These are phyloP conservation scores for Stereum hirsutum DNA, from an alignment of 1,284 basidiomycete genomes.

Conservation along the genomic window DNA sequence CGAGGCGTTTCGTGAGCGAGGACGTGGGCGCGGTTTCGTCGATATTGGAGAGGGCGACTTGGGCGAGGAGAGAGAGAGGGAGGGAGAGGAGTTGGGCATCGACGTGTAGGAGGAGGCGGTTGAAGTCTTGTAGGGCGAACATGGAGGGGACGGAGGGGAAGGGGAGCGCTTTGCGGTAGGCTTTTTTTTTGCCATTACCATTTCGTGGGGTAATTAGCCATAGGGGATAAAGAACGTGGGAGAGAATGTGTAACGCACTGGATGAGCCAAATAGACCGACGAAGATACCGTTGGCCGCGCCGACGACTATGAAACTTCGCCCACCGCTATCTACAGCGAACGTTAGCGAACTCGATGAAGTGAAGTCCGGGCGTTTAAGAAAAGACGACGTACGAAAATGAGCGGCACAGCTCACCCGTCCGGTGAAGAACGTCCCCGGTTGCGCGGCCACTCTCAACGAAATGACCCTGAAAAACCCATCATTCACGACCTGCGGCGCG, in stretches of 20 bases:
- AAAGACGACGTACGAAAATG: conserved; percentile 46
- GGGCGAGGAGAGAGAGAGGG: conserved; percentile 58
- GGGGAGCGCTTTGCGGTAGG: conserved; percentile 44
- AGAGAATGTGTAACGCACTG: background rate
- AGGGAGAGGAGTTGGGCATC: conserved; percentile 53
- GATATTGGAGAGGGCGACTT: conserved; percentile 38
- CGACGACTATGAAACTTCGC: conserved; percentile 49
- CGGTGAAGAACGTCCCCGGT: conserved; percentile 33
- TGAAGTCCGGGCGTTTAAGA: background rate
- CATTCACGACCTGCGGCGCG: conserved; percentile 45
- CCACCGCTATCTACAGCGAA: conserved; percentile 42
- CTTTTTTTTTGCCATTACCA: too few species aligned
- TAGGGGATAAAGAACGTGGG: background rate
- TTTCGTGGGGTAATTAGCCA: conserved; percentile 4
- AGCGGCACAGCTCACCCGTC: conserved; percentile 46
- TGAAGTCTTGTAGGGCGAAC: conserved; percentile 47
- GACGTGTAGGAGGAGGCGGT: conserved; percentile 57
- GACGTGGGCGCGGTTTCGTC: conserved; percentile 29
- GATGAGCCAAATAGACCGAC: conserved; percentile 24
- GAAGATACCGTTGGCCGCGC: conserved; percentile 59
- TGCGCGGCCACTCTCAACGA: conserved; percentile 22
- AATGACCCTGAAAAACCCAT: conserved; percentile 48
- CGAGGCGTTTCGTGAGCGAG: conserved; percentile 43
- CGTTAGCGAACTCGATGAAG: conserved; percentile 9
- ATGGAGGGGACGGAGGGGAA: conserved; percentile 41